Base-by-base conservation (phyloP, 768 basidiomycete species). In the Megacollybia marginata region DNA sequence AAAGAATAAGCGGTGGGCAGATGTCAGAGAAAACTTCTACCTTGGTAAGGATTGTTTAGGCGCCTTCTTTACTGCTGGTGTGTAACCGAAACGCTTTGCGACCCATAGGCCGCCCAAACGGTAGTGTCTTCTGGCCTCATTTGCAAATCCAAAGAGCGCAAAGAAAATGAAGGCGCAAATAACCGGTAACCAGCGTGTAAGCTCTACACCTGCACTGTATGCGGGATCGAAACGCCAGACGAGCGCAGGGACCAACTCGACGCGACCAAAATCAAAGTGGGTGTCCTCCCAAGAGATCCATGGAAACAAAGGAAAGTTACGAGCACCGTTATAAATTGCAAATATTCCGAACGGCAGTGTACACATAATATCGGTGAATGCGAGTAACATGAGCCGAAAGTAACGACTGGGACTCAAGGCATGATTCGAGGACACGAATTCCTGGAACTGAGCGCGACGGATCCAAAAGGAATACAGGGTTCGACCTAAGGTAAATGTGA, bases 61-160 rank as follows among this genome's bases (percentile, higher is more conserved):
- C n/a, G n/a, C n/a, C n/a, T n/a, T n/a, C n/a, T n/a, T n/a, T n/a
- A n/a, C n/a, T n/a, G n/a, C n/a, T n/a, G n/a, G n/a, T n/a, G n/a
- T n/a, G n/a, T n/a, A n/a, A n/a, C n/a, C n/a, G n/a, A n/a, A n/a
- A n/a, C n/a, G n/a, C n/a, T n/a, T n/a, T n/a, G n/a, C n/a, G n/a
- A n/a, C n/a, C n/a, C n/a, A n/a, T n/a, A n/a, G n/a, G n/a, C n/a
- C n/a, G n/a, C n/a, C n/a, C n/a, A n/a, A n/a, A n/a, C n/a, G n/a
- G n/a, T 82, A 81, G 48, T 73, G 57, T 43, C 65, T 70, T 44
- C 68, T 62, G 1, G 79, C 76, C 47, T 81, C 80, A 1, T 60
- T 55, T 0, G 72, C 71, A 45, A 80, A 72, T 1, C 80, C 81
- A 56, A 83, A 83, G 56, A 81, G 67, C 5, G 61, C 52, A 55